A percentile compares a stretch with the other conserved stretches of the same genome.
Evolutionary conservation across 2,329 filamentous ascomycete species (phyloP).

Genomic region (Cytospora mali): DNA sequence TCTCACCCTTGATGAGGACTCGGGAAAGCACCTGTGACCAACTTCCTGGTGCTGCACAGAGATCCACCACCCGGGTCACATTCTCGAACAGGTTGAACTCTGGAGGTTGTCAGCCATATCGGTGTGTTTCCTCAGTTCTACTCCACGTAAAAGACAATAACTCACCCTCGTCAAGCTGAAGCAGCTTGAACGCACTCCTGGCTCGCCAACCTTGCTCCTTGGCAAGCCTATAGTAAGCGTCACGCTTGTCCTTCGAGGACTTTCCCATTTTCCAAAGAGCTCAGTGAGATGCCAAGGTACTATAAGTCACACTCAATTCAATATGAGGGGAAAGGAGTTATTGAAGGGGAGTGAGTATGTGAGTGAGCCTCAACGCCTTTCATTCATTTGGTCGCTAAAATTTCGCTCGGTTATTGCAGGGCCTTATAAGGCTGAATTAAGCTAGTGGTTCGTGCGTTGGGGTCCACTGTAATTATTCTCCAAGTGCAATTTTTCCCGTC

Average conservation of each 20-base stretch:
- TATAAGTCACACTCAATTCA: not conserved
- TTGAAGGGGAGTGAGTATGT: not conserved
- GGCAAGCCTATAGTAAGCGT: slow-evolving; percentile 95
- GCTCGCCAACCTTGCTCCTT: slow-evolving; percentile 99
- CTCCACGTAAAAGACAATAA: not conserved
- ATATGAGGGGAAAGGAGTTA: not conserved
- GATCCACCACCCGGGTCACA: slow-evolving; percentile 90
- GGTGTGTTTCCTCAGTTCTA: not conserved
- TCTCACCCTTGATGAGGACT: slow-evolving; percentile 90
- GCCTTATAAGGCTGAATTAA: slow-evolving; percentile 36
- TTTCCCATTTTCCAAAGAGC: slow-evolving; percentile 70
- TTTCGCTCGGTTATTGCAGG: slow-evolving; percentile 22
- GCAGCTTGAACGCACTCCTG: slow-evolving; percentile 92
- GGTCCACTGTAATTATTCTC: slow-evolving; percentile 10
- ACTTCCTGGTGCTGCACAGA: slow-evolving; percentile 93
- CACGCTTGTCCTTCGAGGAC: slow-evolving; percentile 97
- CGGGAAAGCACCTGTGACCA: slow-evolving; percentile 97
- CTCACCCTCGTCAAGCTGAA: slow-evolving; percentile 83
- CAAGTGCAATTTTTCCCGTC: slow-evolving; percentile 23
- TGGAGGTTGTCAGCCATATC: slow-evolving; percentile 38
- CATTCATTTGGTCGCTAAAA: slow-evolving; percentile 5
- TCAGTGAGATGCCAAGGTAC: not conserved
- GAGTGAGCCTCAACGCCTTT: slow-evolving; percentile 1
- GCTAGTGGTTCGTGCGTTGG: slow-evolving; percentile 35
- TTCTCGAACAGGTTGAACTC: slow-evolving; percentile 93